These are phyloP conservation scores for Macrophomina tecta DNA, from an alignment of 2,329 filamentous ascomycete species.

Conservation along the genomic window DNA sequence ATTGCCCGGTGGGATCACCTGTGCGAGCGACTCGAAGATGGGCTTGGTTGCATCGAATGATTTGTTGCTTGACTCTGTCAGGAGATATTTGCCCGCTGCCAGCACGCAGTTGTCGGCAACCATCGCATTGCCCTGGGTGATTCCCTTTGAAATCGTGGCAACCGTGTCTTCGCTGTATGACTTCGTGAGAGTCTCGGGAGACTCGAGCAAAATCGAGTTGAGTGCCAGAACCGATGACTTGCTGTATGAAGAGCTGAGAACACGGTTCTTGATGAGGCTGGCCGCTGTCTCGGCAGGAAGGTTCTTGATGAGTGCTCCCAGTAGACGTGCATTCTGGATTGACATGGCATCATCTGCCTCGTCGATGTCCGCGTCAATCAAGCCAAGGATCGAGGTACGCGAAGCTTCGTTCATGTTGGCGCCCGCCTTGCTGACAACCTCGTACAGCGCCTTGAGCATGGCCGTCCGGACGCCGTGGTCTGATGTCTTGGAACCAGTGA, in stretches of 20 bases:
- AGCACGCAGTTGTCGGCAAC: conserved; percentile 88
- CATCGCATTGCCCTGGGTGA: conserved; percentile 73
- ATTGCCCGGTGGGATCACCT: conserved; percentile 76
- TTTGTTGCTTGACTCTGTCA: conserved; percentile 69
- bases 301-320: conserved; percentile 89
- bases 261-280: conserved; percentile 69
- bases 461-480: conserved; percentile 89
- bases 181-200: conserved; percentile 71
- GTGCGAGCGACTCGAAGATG: conserved; percentile 79
- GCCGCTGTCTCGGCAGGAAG: conserved; percentile 74
- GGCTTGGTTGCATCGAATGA: conserved; percentile 78
- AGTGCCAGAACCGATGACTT: conserved; percentile 83
- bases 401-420: conserved; percentile 93
- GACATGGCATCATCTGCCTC: conserved; percentile 78
- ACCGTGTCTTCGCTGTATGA: conserved; percentile 76
- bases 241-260: conserved; percentile 77
- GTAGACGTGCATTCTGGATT: conserved; percentile 86
- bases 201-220: conserved; percentile 86
- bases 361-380: conserved; percentile 86
- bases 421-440: conserved; percentile 94
- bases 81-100: conserved; percentile 87
- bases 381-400: conserved; percentile 78
- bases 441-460: conserved; percentile 96
- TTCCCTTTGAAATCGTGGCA: conserved; percentile 78
- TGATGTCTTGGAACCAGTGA: conserved; percentile 90